Percentiles rank a stretch among this genome's conserved stretches.
Conservation (phyloP, 1,284 basidiomycete genomes). For the Tetrapyrgos nigripes region DNA sequence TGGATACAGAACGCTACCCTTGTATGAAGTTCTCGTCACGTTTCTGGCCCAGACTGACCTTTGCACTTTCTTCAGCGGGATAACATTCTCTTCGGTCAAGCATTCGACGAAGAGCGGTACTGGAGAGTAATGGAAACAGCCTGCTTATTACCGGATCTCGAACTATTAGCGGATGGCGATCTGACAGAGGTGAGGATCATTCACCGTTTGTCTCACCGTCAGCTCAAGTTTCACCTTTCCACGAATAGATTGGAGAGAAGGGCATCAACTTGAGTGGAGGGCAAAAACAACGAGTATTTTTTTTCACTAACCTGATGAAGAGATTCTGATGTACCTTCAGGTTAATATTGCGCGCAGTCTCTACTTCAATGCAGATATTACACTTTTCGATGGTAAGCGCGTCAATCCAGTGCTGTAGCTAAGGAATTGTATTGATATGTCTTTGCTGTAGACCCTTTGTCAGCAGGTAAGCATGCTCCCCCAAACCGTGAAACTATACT, state of each 20-base stretch:
- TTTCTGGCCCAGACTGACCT: not conserved
- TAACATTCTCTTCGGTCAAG: conserved; percentile 72
- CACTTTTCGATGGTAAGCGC: conserved; percentile 62
- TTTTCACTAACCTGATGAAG: not conserved
- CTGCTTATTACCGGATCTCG: conserved; percentile 72
- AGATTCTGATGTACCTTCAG: conserved; percentile 29
- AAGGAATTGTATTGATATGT: not conserved
- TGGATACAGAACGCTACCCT: conserved; percentile 84
- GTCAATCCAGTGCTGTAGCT: not conserved
- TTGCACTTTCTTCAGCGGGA: conserved; percentile 51
- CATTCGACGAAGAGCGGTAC: conserved; percentile 72
- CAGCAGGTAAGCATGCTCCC: conserved; percentile 53
- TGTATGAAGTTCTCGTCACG: conserved; percentile 42
- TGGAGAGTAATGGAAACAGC: conserved; percentile 69
- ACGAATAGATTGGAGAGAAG: conserved; percentile 73
- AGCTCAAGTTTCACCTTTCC: conserved; percentile 12
- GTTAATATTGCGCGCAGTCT: conserved; percentile 78
- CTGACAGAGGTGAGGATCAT: conserved; percentile 62
- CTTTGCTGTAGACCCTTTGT: conserved; percentile 57
- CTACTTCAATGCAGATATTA: conserved; percentile 74
- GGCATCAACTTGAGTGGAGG: conserved; percentile 66
- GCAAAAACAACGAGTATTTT: conserved; percentile 60
- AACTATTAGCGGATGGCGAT: conserved; percentile 77
- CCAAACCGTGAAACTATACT: not conserved
- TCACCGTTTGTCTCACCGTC: not conserved